These are phyloP conservation scores for Podaxis sp. DNA, from an alignment of 768 basidiomycete species.

Conservation along the genomic window DNA sequence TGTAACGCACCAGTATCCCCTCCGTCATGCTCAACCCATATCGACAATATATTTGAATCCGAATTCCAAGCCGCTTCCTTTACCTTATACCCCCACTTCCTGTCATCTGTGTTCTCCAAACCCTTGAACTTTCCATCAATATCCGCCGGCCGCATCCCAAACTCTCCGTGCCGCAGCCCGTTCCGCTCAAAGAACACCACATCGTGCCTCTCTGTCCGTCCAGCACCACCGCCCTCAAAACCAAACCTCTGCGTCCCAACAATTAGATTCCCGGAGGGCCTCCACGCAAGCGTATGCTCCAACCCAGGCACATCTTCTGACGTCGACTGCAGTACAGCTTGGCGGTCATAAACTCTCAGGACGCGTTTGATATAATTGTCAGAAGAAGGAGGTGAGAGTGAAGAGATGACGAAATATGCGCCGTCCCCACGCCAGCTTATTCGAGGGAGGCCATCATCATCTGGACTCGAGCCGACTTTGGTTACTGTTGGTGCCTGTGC, in stretches of 20 bases:
- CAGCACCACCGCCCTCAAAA: slow-evolving; percentile 65
- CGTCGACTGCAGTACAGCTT: slow-evolving; percentile 77
- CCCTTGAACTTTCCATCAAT: slow-evolving; percentile 34
- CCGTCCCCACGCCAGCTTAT: slow-evolving; percentile 96
- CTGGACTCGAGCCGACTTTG: slow-evolving; percentile 53
- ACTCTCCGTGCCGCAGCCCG: slow-evolving; percentile 90
- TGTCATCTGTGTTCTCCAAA: slow-evolving; percentile 28
- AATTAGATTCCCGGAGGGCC: slow-evolving; percentile 86
- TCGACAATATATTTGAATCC: slow-evolving; percentile 79
- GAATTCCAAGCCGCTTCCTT: slow-evolving; percentile 83
- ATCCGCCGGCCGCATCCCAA: slow-evolving; percentile 50
- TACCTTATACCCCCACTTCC: slow-evolving; percentile 69
- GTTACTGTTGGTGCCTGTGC: slow-evolving; percentile 52
- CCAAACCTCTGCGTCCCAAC: slow-evolving; percentile 82
- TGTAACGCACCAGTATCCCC: slow-evolving; percentile 66
- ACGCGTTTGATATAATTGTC: slow-evolving; percentile 42
- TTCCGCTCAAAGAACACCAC: slow-evolving; percentile 96
- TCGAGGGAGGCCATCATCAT: slow-evolving; percentile 70
- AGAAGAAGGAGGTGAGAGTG: slow-evolving; percentile 46
- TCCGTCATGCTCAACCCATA: slow-evolving; percentile 76
- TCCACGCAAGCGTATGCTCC: slow-evolving; percentile 80
- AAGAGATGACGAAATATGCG: slow-evolving; percentile 82
- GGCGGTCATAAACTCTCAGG: slow-evolving; percentile 74
- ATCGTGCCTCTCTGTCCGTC: slow-evolving; percentile 72
- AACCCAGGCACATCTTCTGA: slow-evolving; percentile 82